These are phyloP conservation scores for Solanum chilense DNA, from an alignment of 257 asterid genomes.

Conservation along the genomic window DNA sequence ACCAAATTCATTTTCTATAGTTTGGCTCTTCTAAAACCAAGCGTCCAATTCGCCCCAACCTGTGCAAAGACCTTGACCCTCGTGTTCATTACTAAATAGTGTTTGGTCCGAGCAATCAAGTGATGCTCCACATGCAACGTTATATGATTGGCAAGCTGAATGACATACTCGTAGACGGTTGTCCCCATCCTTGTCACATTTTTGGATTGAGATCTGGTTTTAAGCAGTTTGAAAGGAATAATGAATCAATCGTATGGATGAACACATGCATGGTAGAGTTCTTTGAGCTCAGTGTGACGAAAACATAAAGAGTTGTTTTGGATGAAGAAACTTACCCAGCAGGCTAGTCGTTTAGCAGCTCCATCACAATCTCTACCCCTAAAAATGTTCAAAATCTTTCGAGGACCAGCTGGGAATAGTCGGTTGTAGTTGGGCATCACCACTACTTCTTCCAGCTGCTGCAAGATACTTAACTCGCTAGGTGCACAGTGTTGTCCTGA, in stretches of 20 bases:
- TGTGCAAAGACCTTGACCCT: conserved; percentile 91
- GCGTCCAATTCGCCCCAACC: conserved; percentile 91
- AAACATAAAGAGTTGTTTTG: background rate
- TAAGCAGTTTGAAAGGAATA: background rate
- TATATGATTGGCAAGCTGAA: conserved; percentile 91
- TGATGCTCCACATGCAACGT: conserved; percentile 93
- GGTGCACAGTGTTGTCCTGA: conserved; percentile 94
- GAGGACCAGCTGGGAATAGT: conserved; percentile 90
- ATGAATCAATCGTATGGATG: background rate
- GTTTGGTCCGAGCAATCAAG: conserved; percentile 97
- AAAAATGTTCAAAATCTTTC: conserved; percentile 70
- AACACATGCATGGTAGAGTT: background rate
- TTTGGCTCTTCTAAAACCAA: conserved; percentile 36
- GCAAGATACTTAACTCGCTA: conserved; percentile 73
- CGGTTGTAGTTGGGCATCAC: conserved; percentile 99
- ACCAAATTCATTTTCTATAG: conserved; percentile 8
- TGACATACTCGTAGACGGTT: conserved; percentile 92
- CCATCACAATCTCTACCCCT: conserved; percentile 94
- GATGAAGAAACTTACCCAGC: conserved; percentile 69
- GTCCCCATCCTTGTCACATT: conserved; percentile 85
- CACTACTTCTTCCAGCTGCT: conserved; percentile 94
- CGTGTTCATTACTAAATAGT: conserved; percentile 73
- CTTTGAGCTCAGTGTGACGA: background rate
- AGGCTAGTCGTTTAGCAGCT: conserved; percentile 91
- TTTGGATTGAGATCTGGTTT: conserved; percentile 87